Evolutionary conservation across 345 rosid species (phyloP), one percentile per base, ranked within the genome.

Genomic region (Populus simonii): DNA sequence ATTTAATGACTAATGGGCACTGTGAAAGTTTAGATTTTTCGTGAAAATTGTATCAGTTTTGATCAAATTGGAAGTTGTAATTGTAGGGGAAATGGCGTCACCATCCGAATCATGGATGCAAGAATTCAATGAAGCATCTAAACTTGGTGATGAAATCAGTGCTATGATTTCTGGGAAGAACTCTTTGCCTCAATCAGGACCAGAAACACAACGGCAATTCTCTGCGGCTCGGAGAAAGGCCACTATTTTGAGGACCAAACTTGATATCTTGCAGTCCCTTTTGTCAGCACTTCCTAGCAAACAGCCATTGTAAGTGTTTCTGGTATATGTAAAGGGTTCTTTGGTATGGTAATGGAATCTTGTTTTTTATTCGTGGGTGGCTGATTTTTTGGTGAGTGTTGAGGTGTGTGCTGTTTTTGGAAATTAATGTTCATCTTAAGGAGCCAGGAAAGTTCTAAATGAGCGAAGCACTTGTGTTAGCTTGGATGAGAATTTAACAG

Each of bases 141-240:
- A 88, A 76, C 82, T 94, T 80, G 82, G 89, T 0, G 98, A 94
- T 74, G 98, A 94, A 66, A 91, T 93, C 68, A 88, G 82, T 81
- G 93, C 88, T 66, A 96, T 93, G 99, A 89, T 93, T 78, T 86
- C 90, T 4, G 99, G 92, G 39, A 82, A 94, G 77, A 82, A 66
- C 77, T 78, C 89, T 1, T 55, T 89, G 38, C 87, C 89, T 36
- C 62, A 87, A 33, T 77, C 96, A 9, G 98, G 97, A 41, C 97
- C 97, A 29, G 98, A 92, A 41, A 81, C 93, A 31, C 97, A 93
- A 77, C 97, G 99, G 23, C 97, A 89, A 79, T 89, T 92, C 22
- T 96, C 99, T 31, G 90, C 95, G 25, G 88, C 86, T 49, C 86
- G 97, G 77, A 90, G 99, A 80, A 96, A 93, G 90, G 90, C 91